A percentile compares a stretch with the other conserved stretches of the same genome.
These are phyloP conservation scores for Podaxis carcinomalis DNA, from an alignment of 768 basidiomycete genomes.

Conservation along the genomic window DNA sequence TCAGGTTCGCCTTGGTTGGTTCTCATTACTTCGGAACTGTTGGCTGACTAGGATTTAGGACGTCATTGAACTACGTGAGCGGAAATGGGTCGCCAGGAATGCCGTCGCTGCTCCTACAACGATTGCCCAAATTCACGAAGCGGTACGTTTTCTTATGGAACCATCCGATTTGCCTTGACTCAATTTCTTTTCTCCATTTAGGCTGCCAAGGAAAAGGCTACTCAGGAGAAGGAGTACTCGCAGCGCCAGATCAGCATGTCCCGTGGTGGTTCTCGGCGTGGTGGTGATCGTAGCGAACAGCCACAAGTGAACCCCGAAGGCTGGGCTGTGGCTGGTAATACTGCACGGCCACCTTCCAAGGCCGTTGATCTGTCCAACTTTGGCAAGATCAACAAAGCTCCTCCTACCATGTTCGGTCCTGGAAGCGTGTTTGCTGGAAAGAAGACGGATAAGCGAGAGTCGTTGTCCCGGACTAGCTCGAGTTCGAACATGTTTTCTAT, in stretches of 20 bases:
- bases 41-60: constrained; percentile 48
- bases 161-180: constrained; percentile 6
- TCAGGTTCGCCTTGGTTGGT: constrained; percentile 51
- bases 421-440: constrained; percentile 78
- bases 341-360: constrained; percentile 61
- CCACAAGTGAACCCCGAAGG: constrained; percentile 71
- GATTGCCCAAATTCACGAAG: constrained; percentile 84
- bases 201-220: constrained; percentile 81
- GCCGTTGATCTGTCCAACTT: constrained; percentile 86
- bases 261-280: constrained; percentile 86
- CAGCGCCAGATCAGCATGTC: constrained; percentile 75
- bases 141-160: constrained; percentile 43
- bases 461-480: constrained; percentile 77
- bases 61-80: constrained; percentile 81
- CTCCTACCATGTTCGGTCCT: constrained; percentile 77
- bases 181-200: constrained; percentile 22
- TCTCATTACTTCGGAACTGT: neutral
- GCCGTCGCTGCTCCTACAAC: constrained; percentile 77
- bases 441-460: constrained; percentile 62
- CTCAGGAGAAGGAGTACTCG: constrained; percentile 53
- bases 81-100: constrained; percentile 76
- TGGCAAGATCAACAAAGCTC: constrained; percentile 73
- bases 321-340: constrained; percentile 72
- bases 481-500: constrained; percentile 85
- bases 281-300: constrained; percentile 60